Conservation (phyloP, 176 grass and related monocot genomes). For the bread wheat (Triticum aestivum) region IWGSC_CS_RefSeq_v2.1 NC_057812.1:491159302-491159801, state of each 20-base stretch:
- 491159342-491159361: too few relatives aligned
- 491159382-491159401: too few relatives aligned
- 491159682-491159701: neutral
- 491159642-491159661: neutral
- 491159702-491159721: neutral
- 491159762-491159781: neutral
- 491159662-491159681: neutral
- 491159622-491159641: neutral
- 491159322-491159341: too few relatives aligned
- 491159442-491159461: neutral
- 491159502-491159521: neutral
- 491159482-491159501: neutral
- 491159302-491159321: too few relatives aligned
- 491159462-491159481: neutral
- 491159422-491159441: too few relatives aligned
- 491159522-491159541: neutral
- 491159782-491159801: neutral
- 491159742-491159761: constrained; percentile 8
- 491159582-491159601: constrained; percentile 4
- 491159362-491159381: too few relatives aligned
- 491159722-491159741: neutral
- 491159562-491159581: constrained; percentile 8
- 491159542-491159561: neutral
- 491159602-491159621: neutral
- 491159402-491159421: too few relatives aligned